A percentile compares a stretch with the other conserved stretches of the same genome.
Conservation (phyloP, 495 filamentous ascomycete species). For the Podospora pseudocomata region DNA sequence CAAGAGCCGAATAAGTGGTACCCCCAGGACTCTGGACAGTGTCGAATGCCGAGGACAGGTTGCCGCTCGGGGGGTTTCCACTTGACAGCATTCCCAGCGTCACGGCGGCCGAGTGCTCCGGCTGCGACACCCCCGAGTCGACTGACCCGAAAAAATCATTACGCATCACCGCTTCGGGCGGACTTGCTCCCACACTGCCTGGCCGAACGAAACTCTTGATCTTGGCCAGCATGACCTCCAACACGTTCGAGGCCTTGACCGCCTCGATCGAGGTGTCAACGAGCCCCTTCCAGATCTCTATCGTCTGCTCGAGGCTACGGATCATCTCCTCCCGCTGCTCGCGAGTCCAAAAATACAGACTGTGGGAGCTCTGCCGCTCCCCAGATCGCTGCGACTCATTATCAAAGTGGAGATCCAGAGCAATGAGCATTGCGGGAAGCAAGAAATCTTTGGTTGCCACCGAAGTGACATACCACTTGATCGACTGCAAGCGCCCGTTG, state of each 20-base stretch:
- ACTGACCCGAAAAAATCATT: conserved; percentile 31
- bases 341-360: conserved; percentile 63
- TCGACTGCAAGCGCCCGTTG: conserved; percentile 64
- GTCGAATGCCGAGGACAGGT: conserved; percentile 32
- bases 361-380: conserved; percentile 38
- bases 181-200: conserved; percentile 14
- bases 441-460: conserved; percentile 83
- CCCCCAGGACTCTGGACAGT: conserved; percentile 38
- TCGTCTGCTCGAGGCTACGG: conserved; percentile 62
- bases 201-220: conserved; percentile 47
- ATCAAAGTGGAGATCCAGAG: conserved; percentile 66
- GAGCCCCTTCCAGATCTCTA: conserved; percentile 72
- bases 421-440: conserved; percentile 84
- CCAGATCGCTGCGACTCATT: conserved; percentile 35
- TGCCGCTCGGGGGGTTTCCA: conserved; percentile 58
- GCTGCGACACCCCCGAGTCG: conserved; percentile 39
- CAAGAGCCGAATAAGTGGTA: conserved; percentile 35
- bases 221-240: conserved; percentile 76
- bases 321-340: conserved; percentile 77
- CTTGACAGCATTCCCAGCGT: conserved; percentile 74
- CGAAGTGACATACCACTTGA: conserved; percentile 70
- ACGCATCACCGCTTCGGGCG: conserved; percentile 26
- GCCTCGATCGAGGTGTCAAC: conserved; percentile 80
- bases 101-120: conserved; percentile 72
- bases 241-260: conserved; percentile 72